Evolutionary conservation across 2,329 filamentous ascomycete genomes (phyloP).

Genomic region (Nannizzia gypsea): DNA sequence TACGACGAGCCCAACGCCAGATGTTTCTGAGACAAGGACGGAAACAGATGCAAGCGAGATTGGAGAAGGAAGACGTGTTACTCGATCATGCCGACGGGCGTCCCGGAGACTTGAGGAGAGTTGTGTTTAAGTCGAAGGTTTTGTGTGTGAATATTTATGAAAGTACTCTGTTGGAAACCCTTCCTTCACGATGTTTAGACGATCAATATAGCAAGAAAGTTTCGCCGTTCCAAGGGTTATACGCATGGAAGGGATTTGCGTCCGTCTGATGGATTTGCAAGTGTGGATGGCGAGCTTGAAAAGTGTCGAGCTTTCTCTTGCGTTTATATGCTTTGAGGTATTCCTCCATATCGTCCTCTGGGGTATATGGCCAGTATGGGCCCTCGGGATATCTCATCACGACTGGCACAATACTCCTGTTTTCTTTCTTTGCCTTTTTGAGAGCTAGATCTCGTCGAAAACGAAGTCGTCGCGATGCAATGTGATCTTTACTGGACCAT

Average conservation of each 20-base stretch:
- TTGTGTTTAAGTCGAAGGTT: neutral
- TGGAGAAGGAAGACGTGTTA: constrained; percentile 25
- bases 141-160: neutral
- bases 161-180: neutral
- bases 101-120: constrained; percentile 10
- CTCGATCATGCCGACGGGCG: constrained; percentile 25
- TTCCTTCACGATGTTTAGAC: neutral
- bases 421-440: neutral
- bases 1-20: constrained; percentile 26
- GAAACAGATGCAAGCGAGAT: constrained; percentile 30
- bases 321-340: neutral
- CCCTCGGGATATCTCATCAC: constrained; percentile 9
- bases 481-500: constrained; percentile 13
- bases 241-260: neutral
- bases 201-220: neutral
- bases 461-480: constrained; percentile 12
- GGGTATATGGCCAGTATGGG: constrained; percentile 12
- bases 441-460: constrained; percentile 4
- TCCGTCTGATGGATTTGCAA: neutral
- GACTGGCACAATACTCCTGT: neutral
- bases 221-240: neutral
- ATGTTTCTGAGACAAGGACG: constrained; percentile 27
- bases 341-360: neutral
- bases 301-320: neutral
- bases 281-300: neutral